Base-by-base conservation (phyloP, 331 rosid genomes). In the Saraca asoca region DNA sequence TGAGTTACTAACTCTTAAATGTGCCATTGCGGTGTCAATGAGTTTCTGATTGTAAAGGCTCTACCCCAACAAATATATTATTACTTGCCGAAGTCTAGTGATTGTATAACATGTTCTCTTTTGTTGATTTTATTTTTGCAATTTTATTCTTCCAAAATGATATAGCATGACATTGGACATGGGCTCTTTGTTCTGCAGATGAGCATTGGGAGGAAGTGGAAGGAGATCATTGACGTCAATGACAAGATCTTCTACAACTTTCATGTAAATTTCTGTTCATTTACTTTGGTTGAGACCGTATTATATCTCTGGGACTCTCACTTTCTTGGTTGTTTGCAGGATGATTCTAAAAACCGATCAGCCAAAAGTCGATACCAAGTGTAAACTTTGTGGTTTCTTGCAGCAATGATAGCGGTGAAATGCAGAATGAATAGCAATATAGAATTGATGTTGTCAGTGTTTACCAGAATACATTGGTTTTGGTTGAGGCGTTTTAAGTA, bases 151-250 rank as follows among this genome's bases (percentile, higher is more conserved):
- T 39, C 11, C 2, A 10, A 39, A 2, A 39, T 39, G 11, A 10
- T 24, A 7, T 16, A 6, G 66, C 44, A 38, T 18, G 48, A 55
- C 54, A 13, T 42, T 51, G 50, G 56, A 24, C 44, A 14, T 58
- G 61, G 51, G 50, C 53, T 64, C 58, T 43, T 57, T 71, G 14
- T 51, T 62, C 5, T 86, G 80, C 81, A 94, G 99, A 90, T 85
- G 92, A 52, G 91, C 83, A 90, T 94, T 4, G 99, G 97, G 65
- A 88, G 95, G 79, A 94, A 90, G 83, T 94, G 97, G 99, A 94
- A 94, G 91, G 95, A 94, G 78, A 79, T 94, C 65, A 80, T 86
- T 17, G 96, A 90, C 58, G 77, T 78, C n/a, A 77, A 70, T 12
- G 99, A 94, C 63, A 90, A 85, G 84, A 83, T 94, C 69, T 51